phyloP scores from a whole-genome alignment of 2,329 filamentous ascomycete genomes.

The Diplodia mutila region DNA sequence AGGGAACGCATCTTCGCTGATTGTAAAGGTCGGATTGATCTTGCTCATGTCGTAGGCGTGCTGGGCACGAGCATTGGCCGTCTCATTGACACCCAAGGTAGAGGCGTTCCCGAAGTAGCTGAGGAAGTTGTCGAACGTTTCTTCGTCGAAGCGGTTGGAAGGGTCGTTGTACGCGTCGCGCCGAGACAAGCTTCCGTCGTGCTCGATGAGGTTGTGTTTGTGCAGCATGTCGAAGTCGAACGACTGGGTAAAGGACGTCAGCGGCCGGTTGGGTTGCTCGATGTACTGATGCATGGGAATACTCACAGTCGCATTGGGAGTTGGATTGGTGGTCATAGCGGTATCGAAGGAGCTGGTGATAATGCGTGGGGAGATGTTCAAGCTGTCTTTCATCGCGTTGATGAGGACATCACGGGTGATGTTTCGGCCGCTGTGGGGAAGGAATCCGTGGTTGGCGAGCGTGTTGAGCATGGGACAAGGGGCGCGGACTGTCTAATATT shows the following conservation, averaged over 20 bases:
- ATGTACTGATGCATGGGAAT: neutral
- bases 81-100: neutral
- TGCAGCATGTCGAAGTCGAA: constrained; percentile 39
- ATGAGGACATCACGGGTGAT: constrained; percentile 36
- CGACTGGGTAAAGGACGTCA: neutral
- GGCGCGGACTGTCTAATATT: constrained; percentile 28
- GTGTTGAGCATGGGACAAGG: constrained; percentile 42
- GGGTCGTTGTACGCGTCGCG: neutral
- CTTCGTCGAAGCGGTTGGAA: neutral
- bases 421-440: constrained; percentile 39
- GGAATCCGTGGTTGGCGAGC: constrained; percentile 40
- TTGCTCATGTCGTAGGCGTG: neutral
- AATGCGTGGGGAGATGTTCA: neutral
- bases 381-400: neutral
- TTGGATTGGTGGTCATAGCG: neutral
- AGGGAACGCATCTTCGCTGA: neutral
- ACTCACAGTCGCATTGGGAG: neutral
- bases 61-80: neutral
- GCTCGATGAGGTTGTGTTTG: constrained; percentile 41
- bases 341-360: neutral
- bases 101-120: neutral
- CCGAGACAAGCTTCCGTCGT: constrained; percentile 40
- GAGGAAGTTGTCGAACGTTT: neutral
- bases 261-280: too few relatives aligned
- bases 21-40: neutral